These are phyloP conservation scores for Didymella lethalis DNA, from an alignment of 2,329 filamentous ascomycete species.

Conservation along the genomic window DNA sequence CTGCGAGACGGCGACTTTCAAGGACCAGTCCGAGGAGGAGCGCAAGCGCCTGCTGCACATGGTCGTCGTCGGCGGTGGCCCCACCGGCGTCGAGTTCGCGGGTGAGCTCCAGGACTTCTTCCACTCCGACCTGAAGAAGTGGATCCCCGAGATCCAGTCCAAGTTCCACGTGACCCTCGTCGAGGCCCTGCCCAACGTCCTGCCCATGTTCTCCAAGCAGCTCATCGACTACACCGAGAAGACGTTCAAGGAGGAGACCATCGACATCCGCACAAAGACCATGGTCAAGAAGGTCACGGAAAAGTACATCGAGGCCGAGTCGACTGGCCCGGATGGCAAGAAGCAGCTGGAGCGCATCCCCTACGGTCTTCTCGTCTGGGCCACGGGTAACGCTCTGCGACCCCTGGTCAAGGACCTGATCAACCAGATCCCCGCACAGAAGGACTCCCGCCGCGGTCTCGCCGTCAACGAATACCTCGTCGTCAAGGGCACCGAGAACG, in stretches of 20 bases:
- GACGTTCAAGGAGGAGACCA: conserved; percentile 98
- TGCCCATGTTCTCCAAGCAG: conserved; percentile 99
- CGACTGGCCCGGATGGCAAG: conserved; percentile 79
- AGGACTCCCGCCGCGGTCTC: conserved; percentile 91
- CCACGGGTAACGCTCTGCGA: conserved; percentile 93
- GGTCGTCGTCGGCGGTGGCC: conserved; percentile 86
- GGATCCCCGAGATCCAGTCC: conserved; percentile 92
- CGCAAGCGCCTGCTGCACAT: conserved; percentile 95
- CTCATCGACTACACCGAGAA: conserved; percentile 99
- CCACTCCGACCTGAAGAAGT: conserved; percentile 96
- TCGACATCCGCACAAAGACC: conserved; percentile 96
- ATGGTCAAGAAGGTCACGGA: conserved; percentile 98
- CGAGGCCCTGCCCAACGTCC: conserved; percentile 93
- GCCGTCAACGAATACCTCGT: conserved; percentile 99
- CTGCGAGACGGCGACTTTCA: conserved; percentile 97
- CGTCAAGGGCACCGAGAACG: conserved; percentile 94
- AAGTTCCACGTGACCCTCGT: conserved; percentile 98
- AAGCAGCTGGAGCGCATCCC: conserved; percentile 84
- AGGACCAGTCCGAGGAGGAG: conserved; percentile 89
- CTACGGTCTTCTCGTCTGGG: conserved; percentile 97
- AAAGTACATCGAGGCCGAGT: conserved; percentile 90
- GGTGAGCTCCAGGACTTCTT: conserved; percentile 99
- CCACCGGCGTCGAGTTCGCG: conserved; percentile 97
- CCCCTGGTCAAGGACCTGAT: conserved; percentile 91
- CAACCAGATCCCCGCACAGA: conserved; percentile 89